Base-by-base conservation (phyloP, 176 grass and related monocot genomes). In the Themeda triandra region DNA sequence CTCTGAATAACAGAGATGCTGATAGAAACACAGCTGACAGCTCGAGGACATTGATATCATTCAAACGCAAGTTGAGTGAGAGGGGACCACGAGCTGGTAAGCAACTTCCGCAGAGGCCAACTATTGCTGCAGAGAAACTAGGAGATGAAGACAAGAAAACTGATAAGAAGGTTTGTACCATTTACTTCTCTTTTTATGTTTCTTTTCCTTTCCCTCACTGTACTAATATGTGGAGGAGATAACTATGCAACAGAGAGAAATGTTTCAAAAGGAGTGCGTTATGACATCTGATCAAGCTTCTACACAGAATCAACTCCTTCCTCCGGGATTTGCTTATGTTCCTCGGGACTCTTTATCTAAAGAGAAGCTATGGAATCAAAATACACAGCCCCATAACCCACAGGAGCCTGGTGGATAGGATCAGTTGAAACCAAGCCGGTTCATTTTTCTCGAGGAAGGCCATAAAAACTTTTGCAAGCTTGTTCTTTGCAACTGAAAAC, bases 281-380 rank as follows among this genome's bases (percentile, higher is more conserved):
- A 96, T 99, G 93, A 96, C 92, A 66, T 99, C 93, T 63, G 97
- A 96, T 81, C 93, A 99, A 89, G 93, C 97, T 29, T 91, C 84
- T 41, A 93, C 88, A 31, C 93, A 96, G 78, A 99, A 96, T 64
- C 97, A 99, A 80, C 82, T 92, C 56, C 97, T 96, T 80, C 93
- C 97, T 17, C 94, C 94, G 63, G 97, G 97, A 68, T 99, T 92
- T 64, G 92, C 69, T 30, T 99, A 96, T 91, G 93, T 99, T 35
- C 97, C 97, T 73, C 84, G 94, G 80, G 93, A 92, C 27, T 94
- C 89, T 86, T 83, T 99, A 71, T 92, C 93, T 73, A 99, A 99
- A 94, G 97, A 99, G 37, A 94, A 89, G 67, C 71, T 60, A 33
- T 84, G 81, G 46, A 49, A 86, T 78, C 67, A 40, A 68, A 90